Evolutionary conservation across 2,329 filamentous ascomycete genomes (phyloP), one percentile per base, ranked within the genome.

Genomic region (Trichoderma hamatum): DNA sequence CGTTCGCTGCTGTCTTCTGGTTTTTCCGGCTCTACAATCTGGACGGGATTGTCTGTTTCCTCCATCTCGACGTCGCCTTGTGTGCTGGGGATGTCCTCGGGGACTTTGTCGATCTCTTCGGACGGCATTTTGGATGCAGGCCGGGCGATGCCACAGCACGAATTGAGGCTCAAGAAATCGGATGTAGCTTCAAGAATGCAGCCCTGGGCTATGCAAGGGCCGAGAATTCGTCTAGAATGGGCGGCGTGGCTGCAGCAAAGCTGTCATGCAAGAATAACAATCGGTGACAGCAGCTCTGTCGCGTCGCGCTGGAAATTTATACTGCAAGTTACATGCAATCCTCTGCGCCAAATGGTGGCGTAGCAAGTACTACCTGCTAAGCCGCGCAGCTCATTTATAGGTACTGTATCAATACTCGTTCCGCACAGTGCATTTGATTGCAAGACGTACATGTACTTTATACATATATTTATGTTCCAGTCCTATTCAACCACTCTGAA

Each of bases 21-120:
- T 0, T 77, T 75, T 65, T 79, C 80, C 28, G 70, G 73, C 70
- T 79, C 76, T 46, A 69, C 82, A 69, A 19, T 52, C 51, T 68
- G 62, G 11, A 46, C 28, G 19, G 51, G 61, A 30, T 68, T 26
- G 3, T 77, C 77, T 28, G 78, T 75, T 59, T 78, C 74, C 10
- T 74, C 72, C 81, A 82, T 82, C 62, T 83, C 80, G 56, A 81
- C 77, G 28, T 82, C 80, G 43, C 71, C 79, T 43, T 72, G 75
- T 14, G 72, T 67, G 24, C 69, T 66, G 0, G 72, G 36, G n/a
- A 24, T 59, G 14, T 77, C 73, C 32, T 72, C 73, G 21, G 54
- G 52, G 36, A 49, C 67, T 3, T 71, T 70, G 10, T 68, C 70
- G 36, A 75, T 74, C n/a, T 74, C 72, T 13, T 72, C 69, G 10